A percentile compares a stretch with the other conserved stretches of the same genome.
These are phyloP conservation scores for Aspergillus thermomutatus DNA, from an alignment of 2,329 filamentous ascomycete genomes.

Conservation along the genomic window DNA sequence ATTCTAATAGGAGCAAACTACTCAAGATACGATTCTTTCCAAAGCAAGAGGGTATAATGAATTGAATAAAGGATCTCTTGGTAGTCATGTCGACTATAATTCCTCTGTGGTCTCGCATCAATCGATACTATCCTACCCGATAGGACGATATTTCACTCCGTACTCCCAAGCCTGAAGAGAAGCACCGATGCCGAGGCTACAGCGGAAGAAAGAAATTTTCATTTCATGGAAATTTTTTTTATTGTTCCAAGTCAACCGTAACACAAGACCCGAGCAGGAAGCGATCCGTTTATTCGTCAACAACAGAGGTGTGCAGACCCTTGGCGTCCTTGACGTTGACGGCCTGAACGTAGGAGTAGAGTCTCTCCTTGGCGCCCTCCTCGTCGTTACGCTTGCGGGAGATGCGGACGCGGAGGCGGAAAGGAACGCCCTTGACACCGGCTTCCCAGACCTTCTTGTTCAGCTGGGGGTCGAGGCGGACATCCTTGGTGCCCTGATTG, in stretches of 20 bases:
- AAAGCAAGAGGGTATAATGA: not conserved
- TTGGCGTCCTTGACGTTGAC: conserved; percentile 99
- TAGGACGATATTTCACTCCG: not conserved
- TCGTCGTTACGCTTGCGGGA: conserved; percentile 99
- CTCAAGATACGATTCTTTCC: not conserved
- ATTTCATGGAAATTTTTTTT: not conserved
- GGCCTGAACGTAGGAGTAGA: conserved; percentile 99
- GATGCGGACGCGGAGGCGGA: conserved; percentile 96
- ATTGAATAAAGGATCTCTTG: not conserved
- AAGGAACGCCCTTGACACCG: conserved; percentile 98
- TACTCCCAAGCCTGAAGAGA: not conserved
- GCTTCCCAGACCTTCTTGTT: conserved; percentile 99
- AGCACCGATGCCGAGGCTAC: not conserved
- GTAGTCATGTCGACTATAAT: not conserved
- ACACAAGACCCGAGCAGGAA: not conserved
- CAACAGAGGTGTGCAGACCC: conserved; percentile 89
- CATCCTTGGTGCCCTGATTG: conserved; percentile 83
- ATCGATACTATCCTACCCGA: not conserved
- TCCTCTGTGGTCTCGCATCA: not conserved
- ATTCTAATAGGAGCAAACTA: not conserved
- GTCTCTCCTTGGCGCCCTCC: conserved; percentile 98
- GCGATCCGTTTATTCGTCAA: conserved; percentile 55
- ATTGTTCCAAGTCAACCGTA: not conserved
- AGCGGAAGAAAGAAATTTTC: not conserved
- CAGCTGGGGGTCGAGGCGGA: conserved; percentile 95